Conservation (phyloP, 73 alveolate species). For the Stentor roeselii region DNA sequence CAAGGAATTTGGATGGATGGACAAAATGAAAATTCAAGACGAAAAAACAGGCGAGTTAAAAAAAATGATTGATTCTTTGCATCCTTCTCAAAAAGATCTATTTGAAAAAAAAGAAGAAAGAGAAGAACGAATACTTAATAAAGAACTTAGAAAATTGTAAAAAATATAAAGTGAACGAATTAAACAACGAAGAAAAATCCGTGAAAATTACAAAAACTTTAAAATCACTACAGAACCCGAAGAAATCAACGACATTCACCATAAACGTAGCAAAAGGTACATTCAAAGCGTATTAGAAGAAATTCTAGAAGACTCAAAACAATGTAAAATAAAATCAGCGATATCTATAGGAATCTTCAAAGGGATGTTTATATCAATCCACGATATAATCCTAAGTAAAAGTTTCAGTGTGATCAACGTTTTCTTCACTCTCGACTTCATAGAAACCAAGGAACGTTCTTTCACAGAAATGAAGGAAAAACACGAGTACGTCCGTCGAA, state of each 20-base stretch:
- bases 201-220: neutral
- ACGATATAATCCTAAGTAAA: neutral
- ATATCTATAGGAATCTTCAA: neutral
- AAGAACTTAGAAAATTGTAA: neutral
- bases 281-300: neutral
- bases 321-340: neutral
- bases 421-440: neutral
- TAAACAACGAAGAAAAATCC: neutral
- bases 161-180: neutral
- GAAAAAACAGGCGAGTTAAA: neutral
- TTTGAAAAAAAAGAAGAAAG: neutral
- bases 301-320: neutral
- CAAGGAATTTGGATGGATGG: neutral
- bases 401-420: neutral
- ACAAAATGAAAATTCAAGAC: neutral
- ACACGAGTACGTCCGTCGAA: neutral
- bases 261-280: neutral
- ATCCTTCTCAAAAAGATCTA: neutral
- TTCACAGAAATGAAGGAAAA: too few species aligned
- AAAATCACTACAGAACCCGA: neutral
- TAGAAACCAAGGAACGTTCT: neutral
- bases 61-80: neutral
- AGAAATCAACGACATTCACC: neutral
- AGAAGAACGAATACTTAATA: neutral
- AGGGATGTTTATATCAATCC: neutral